Conservation (phyloP, 805 yeast genomes). For the Schwanniomyces occidentalis region DNA sequence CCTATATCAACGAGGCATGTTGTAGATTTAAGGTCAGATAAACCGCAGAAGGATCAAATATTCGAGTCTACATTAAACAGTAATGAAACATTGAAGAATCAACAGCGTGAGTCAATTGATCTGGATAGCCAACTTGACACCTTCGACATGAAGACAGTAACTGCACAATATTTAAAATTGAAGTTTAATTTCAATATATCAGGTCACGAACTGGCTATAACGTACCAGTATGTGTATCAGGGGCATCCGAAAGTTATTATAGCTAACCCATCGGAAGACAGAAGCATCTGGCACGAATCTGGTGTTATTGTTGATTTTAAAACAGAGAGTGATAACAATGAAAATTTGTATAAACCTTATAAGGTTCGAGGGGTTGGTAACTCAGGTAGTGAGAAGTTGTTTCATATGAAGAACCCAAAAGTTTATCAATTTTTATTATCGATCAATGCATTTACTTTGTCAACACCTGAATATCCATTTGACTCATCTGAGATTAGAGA, state of each 20-base stretch:
- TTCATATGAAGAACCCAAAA: conserved; percentile 13
- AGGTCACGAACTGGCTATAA: conserved; percentile 16
- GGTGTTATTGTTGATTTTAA: conserved; percentile 22
- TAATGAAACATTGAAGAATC: too few species aligned
- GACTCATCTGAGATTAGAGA: conserved; percentile 16
- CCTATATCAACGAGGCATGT: too few species aligned
- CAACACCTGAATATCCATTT: conserved; percentile 22
- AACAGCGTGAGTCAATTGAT: too few species aligned
- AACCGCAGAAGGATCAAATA: too few species aligned
- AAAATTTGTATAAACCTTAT: conserved; percentile 6
- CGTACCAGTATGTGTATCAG: conserved; percentile 23
- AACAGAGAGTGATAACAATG: conserved; percentile 7
- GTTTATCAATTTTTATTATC: conserved; percentile 18
- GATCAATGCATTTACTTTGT: conserved; percentile 33
- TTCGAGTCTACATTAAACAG: too few species aligned
- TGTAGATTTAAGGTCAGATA: too few species aligned
- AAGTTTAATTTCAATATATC: conserved; percentile 25
- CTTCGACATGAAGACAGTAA: not conserved
- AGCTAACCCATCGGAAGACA: conserved; percentile 18
- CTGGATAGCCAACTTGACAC: not conserved
- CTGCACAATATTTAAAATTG: conserved; percentile 17
- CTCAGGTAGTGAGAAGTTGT: conserved; percentile 11
- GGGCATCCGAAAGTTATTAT: conserved; percentile 28
- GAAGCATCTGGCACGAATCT: conserved; percentile 23
- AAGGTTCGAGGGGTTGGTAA: conserved; percentile 2